Evolutionary conservation across 495 filamentous ascomycete genomes (phyloP).

Genomic region (Talaromyces adpressus): DNA sequence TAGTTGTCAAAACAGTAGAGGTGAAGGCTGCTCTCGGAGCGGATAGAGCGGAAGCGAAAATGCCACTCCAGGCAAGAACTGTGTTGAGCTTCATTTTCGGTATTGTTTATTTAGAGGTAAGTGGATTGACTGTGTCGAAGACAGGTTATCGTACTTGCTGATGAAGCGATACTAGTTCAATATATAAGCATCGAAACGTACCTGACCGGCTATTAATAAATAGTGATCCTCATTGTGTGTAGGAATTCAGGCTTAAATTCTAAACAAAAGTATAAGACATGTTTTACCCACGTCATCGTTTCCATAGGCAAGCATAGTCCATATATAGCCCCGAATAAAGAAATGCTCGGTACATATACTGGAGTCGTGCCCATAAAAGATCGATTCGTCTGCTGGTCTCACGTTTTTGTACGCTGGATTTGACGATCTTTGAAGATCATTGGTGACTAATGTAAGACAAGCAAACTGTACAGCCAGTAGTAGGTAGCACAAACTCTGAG

Average conservation of each 20-base stretch:
- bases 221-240: not conserved
- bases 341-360: not conserved
- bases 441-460: not conserved
- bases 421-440: not conserved
- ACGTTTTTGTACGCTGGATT: not conserved
- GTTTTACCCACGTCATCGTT: not conserved
- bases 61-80: not conserved
- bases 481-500: not conserved
- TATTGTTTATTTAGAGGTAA: not conserved
- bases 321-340: too few species aligned
- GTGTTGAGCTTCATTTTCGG: not conserved
- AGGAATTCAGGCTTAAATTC: not conserved
- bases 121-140: not conserved
- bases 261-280: not conserved
- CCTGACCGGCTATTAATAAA: not conserved
- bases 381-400: not conserved
- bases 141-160: not conserved
- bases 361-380: not conserved
- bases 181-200: not conserved
- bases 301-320: not conserved
- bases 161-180: not conserved
- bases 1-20: not conserved
- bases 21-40: not conserved
- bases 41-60: not conserved
- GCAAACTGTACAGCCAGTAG: not conserved